These are phyloP conservation scores for Dactylonectria macrodidyma DNA, from an alignment of 2,329 filamentous ascomycete species.

Conservation along the genomic window DNA sequence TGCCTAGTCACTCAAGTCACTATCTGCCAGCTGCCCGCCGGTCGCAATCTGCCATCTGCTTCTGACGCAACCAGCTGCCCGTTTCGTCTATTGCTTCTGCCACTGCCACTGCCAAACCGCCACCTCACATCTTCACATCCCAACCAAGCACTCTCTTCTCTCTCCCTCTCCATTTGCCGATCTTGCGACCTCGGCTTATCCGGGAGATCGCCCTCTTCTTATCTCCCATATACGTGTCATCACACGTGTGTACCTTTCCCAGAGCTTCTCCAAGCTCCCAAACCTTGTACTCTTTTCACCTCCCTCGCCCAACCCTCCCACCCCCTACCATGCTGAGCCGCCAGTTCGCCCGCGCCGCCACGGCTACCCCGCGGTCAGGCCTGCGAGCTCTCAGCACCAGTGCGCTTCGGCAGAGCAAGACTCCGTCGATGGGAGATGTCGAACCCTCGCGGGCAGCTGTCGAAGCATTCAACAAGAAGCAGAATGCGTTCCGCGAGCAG, in stretches of 20 bases:
- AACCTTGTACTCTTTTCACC: conserved; percentile 30
- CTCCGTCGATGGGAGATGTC: conserved; percentile 90
- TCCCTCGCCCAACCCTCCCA: conserved; percentile 18
- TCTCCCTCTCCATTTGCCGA: conserved; percentile 35
- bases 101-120: conserved; percentile 28
- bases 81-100: conserved; percentile 38
- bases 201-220: conserved; percentile 33
- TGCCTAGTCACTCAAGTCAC: conserved; percentile 38
- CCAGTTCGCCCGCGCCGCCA: conserved; percentile 63
- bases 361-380: conserved; percentile 61
- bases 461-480: conserved; percentile 84
- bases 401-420: conserved; percentile 58
- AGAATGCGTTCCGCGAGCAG: conserved; percentile 89
- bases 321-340: conserved; percentile 62
- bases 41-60: conserved; percentile 39
- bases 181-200: conserved; percentile 37
- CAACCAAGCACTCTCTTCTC: conserved; percentile 21
- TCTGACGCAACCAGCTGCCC: conserved; percentile 46
- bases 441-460: conserved; percentile 75
- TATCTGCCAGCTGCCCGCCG: conserved; percentile 30
- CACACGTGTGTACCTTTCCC: background rate
- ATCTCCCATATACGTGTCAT: conserved; percentile 33
- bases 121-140: conserved; percentile 36
- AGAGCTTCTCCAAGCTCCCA: conserved; percentile 19
- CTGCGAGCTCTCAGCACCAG: conserved; percentile 73